These are phyloP conservation scores for Mortierella sp. DNA, from an alignment of 371 early-diverging fungal species.

Conservation along the genomic window DNA sequence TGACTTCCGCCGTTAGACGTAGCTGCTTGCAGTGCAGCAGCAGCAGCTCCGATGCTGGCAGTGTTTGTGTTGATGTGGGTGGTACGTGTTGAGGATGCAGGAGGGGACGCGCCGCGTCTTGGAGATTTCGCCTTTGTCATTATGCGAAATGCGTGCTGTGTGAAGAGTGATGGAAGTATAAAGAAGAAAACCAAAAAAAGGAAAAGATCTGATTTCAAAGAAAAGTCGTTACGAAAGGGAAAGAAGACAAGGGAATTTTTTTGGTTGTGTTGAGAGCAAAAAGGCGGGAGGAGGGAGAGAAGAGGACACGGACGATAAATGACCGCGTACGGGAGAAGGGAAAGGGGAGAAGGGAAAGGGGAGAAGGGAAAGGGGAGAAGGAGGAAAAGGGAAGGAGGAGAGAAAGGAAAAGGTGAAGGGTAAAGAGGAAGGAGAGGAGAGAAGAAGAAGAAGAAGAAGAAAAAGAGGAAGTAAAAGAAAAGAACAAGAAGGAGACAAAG, in stretches of 20 bases:
- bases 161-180: background rate
- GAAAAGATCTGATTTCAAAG: background rate
- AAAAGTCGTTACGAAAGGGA: slow-evolving; percentile 1
- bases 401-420: background rate
- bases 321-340: slow-evolving; percentile 8
- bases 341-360: too few relatives aligned
- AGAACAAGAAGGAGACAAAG: background rate
- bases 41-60: slow-evolving; percentile 17
- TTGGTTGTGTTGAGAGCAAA: slow-evolving; percentile 5
- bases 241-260: background rate
- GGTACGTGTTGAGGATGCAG: slow-evolving; percentile 12
- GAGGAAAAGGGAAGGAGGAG: background rate
- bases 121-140: slow-evolving; percentile 57
- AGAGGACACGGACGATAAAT: background rate
- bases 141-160: background rate
- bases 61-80: background rate
- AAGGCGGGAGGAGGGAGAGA: background rate
- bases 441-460: background rate
- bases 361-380: background rate
- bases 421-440: background rate
- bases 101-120: slow-evolving; percentile 17
- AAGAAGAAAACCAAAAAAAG: background rate
- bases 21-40: slow-evolving; percentile 40
- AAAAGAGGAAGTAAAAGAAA: background rate
- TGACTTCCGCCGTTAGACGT: slow-evolving; percentile 4